Evolutionary conservation across 768 basidiomycete species (phyloP).

Genomic region (Chalciporus sphaerocephalus): DNA sequence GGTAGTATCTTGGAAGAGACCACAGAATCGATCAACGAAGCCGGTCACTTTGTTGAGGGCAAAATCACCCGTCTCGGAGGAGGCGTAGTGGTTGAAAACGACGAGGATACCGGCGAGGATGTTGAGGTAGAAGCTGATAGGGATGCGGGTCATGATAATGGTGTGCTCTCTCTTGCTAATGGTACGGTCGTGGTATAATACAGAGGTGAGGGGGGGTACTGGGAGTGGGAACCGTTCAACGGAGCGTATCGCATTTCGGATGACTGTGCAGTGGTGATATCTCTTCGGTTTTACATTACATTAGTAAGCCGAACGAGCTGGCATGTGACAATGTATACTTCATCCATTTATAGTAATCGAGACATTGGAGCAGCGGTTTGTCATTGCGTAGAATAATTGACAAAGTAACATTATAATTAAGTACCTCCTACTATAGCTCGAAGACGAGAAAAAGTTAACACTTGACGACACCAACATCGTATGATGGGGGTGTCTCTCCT

Average conservation of each 20-base stretch:
- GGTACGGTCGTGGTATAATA: background rate
- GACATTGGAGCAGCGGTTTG: too few relatives aligned
- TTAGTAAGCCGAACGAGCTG: too few relatives aligned
- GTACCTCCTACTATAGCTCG: too few relatives aligned
- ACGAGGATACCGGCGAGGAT: slow-evolving; percentile 19
- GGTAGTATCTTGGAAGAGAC: slow-evolving; percentile 7
- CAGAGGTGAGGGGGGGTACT: background rate
- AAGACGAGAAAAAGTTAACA: background rate
- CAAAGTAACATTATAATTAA: too few relatives aligned
- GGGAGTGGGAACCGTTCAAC: background rate
- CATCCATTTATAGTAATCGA: too few relatives aligned
- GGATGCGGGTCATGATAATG: slow-evolving; percentile 6
- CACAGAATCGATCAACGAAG: slow-evolving; percentile 15
- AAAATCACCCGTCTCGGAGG: slow-evolving; percentile 15
- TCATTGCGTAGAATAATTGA: too few relatives aligned
- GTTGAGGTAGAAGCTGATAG: slow-evolving; percentile 16
- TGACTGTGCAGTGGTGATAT: too few relatives aligned
- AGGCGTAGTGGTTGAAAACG: slow-evolving; percentile 13
- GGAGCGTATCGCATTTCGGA: too few relatives aligned
- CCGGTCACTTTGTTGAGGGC: slow-evolving; percentile 20
- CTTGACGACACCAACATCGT: slow-evolving; percentile 5
- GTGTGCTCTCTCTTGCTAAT: too few relatives aligned
- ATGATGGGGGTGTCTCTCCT: slow-evolving; percentile 78
- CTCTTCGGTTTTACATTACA: too few relatives aligned
- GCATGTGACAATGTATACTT: too few relatives aligned